phyloP scores from a whole-genome alignment of 2,329 filamentous ascomycete genomes.

The Drechmeria coniospora region DNA sequence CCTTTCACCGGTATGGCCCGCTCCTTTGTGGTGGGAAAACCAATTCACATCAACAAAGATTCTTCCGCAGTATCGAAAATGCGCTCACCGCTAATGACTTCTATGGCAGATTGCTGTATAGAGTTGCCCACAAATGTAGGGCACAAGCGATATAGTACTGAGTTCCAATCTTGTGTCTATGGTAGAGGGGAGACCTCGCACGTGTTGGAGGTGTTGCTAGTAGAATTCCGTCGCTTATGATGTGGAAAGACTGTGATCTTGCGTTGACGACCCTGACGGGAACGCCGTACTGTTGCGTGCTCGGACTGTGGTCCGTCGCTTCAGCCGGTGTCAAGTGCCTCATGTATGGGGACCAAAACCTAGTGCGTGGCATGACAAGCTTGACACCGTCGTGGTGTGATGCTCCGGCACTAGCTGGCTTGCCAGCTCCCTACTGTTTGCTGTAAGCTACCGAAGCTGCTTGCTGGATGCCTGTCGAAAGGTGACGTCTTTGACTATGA shows the following conservation, averaged over 20 bases:
- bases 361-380: too few relatives aligned
- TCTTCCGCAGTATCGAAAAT: not conserved
- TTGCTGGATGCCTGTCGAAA: not conserved
- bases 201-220: too few relatives aligned
- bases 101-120: too few relatives aligned
- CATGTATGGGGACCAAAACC: too few relatives aligned
- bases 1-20: not conserved
- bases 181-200: too few relatives aligned
- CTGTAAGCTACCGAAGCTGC: not conserved
- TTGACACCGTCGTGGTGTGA: not conserved
- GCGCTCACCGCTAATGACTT: not conserved
- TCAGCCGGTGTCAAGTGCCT: too few relatives aligned
- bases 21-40: not conserved
- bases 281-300: too few relatives aligned
- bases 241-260: too few relatives aligned
- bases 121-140: not conserved
- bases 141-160: not conserved
- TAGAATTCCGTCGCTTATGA: too few relatives aligned
- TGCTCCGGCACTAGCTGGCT: conserved; percentile 1
- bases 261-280: too few relatives aligned
- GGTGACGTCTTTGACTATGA: conserved; percentile 1
- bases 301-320: too few relatives aligned
- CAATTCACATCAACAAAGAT: too few relatives aligned
- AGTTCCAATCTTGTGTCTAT: not conserved
- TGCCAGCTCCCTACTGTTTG: conserved; percentile 1